Evolutionary conservation across 2,329 filamentous ascomycete species (phyloP).

Genomic region (Monosporascus sp.): DNA sequence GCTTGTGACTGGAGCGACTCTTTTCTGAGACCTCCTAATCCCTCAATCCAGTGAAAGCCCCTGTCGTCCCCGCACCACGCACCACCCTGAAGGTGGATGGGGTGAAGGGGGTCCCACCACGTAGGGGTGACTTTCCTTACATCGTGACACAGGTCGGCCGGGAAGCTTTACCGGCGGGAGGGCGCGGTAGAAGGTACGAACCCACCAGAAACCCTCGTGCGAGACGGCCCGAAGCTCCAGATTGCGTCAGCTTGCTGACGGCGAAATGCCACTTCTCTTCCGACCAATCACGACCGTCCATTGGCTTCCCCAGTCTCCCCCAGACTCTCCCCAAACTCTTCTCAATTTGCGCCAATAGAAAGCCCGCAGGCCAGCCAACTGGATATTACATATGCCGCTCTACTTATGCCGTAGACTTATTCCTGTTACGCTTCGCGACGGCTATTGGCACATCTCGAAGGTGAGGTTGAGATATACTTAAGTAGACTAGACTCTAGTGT

Average conservation of each 20-base stretch:
- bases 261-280: conserved; percentile 8
- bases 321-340: conserved; percentile 5
- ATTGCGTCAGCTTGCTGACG: conserved; percentile 19
- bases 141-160: conserved; percentile 17
- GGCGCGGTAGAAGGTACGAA: conserved; percentile 7
- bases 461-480: background rate
- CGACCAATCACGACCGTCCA: conserved; percentile 16
- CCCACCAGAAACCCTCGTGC: conserved; percentile 2
- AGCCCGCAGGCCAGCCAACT: background rate
- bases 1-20: too few relatives aligned
- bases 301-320: conserved; percentile 15
- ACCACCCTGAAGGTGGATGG: background rate
- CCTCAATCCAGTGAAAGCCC: background rate
- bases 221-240: conserved; percentile 28
- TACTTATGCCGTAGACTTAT: background rate
- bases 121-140: conserved; percentile 14
- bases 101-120: background rate
- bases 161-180: conserved; percentile 19
- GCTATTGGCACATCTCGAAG: background rate
- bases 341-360: background rate
- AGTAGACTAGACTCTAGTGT: too few relatives aligned
- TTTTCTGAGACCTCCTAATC: too few relatives aligned
- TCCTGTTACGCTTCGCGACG: background rate
- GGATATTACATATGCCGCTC: background rate
- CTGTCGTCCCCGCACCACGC: background rate